Evolutionary conservation across 2,329 filamentous ascomycete species (phyloP), one percentile per base, ranked within the genome.

Genomic region (Apiospora saccharicola): DNA sequence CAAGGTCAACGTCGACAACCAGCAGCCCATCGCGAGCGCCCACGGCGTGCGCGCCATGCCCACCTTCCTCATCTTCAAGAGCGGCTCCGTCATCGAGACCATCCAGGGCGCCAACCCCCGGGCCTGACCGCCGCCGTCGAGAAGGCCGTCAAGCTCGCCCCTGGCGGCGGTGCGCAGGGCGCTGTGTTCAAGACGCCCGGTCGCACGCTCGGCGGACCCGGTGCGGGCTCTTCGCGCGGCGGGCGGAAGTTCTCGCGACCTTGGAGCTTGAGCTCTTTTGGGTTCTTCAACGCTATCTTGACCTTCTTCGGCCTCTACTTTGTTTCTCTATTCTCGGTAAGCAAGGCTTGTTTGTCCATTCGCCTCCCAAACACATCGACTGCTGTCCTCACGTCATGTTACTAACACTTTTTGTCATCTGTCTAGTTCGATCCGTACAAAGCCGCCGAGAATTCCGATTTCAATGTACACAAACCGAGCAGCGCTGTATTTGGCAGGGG

Each of bases 61-160:
- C 7, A 98, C 96, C 70, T 98, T 99, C 84, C 90, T 98, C 81
- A 91, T 98, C 83, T 95, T 94, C 87, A 92, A 94, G 84, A 90
- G 90, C 80, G 92, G 92, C 77, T 86, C 88, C 75, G 90, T 92
- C 78, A 88, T 93, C 79, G 89, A 94, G 76, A 95, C 93, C 44
- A 91, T 98, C 79, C 89, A 90, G 79, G 96, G 96, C 77, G 95
- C 95, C 46, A 93, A 98, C 84, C 89, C 1, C 87, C 91, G 14
- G 91, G 90, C 70, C 90, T 99, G 61, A 92, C 91, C 47, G 88
- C 90, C 71, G 94, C 93, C 34, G 91, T 98, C 75, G 91, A 92
- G 78, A 93, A 93, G 80, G 90, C 89, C 4, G 85, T 90, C 70
- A 89, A 89, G 80, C 83, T 91, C 24, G 84, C 83, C 4, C 83